Conservation (phyloP, 306 rosid species). For the Malus sylvestris region DNA sequence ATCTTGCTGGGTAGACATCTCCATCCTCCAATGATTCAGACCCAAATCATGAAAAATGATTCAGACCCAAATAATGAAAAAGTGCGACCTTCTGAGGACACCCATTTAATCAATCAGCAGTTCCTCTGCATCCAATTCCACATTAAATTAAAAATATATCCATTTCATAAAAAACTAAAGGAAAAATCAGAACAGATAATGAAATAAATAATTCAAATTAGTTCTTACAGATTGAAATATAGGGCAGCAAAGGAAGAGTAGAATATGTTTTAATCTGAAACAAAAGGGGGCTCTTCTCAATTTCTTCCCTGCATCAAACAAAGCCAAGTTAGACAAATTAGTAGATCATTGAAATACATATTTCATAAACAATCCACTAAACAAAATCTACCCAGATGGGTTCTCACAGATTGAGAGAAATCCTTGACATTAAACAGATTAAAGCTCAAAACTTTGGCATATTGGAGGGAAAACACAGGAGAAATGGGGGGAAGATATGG, state of each 20-base stretch:
- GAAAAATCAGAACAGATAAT: background rate
- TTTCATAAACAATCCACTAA: background rate
- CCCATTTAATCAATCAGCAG: slow-evolving; percentile 25
- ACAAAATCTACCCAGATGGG: background rate
- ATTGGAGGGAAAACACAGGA: background rate
- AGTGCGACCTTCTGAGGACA: slow-evolving; percentile 29
- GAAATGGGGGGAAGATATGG: background rate
- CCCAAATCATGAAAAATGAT: slow-evolving; percentile 17
- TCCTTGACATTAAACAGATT: background rate
- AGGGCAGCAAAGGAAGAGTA: background rate
- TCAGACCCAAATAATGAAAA: slow-evolving; percentile 28
- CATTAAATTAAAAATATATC: background rate
- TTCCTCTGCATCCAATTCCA: slow-evolving; percentile 22
- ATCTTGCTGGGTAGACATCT: slow-evolving; percentile 40
- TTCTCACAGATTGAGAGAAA: background rate
- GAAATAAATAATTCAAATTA: background rate
- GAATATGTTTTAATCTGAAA: background rate
- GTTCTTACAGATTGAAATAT: slow-evolving; percentile 19
- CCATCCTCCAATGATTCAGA: slow-evolving; percentile 33
- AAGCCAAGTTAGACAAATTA: background rate
- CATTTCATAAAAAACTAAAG: background rate
- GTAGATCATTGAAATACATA: background rate
- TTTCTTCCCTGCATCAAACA: slow-evolving; percentile 10
- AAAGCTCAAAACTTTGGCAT: background rate
- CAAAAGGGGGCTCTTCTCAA: background rate